These are phyloP conservation scores for Trichosporon coremiiforme DNA, from an alignment of 1,284 basidiomycete species.

Conservation along the genomic window DNA sequence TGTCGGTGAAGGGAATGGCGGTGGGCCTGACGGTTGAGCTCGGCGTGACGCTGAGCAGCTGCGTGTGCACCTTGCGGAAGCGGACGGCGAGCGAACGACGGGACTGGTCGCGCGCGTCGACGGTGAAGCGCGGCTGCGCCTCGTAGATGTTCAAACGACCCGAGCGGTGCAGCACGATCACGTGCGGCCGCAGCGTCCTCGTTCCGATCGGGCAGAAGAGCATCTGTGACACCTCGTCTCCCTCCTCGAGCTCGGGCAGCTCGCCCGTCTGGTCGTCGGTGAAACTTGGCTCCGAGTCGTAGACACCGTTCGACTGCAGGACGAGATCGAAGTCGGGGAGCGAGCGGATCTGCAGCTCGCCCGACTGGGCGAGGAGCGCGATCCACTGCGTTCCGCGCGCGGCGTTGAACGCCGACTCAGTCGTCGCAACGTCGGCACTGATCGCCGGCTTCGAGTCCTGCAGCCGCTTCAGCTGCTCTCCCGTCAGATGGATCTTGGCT, in stretches of 20 bases:
- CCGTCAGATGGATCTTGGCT: constrained; percentile 43
- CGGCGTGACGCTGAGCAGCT: constrained; percentile 59
- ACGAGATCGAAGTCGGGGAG: constrained; percentile 53
- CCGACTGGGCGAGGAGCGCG: constrained; percentile 38
- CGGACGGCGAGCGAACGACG: constrained; percentile 65
- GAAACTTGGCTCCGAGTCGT: constrained; percentile 55
- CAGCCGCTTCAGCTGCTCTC: constrained; percentile 57
- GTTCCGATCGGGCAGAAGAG: constrained; percentile 45
- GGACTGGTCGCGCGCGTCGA: constrained; percentile 57
- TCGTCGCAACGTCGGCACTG: constrained; percentile 61
- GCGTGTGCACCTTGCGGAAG: constrained; percentile 69
- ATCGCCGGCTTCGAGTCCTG: constrained; percentile 78
- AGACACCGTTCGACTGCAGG: constrained; percentile 50
- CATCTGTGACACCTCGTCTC: constrained; percentile 52
- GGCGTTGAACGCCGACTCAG: constrained; percentile 47
- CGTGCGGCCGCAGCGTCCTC: constrained; percentile 61
- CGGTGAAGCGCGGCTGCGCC: constrained; percentile 60
- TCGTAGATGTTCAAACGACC: constrained; percentile 81
- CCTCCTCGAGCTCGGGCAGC: constrained; percentile 37
- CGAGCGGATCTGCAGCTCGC: constrained; percentile 53
- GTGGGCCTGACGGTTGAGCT: constrained; percentile 42
- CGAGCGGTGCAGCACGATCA: constrained; percentile 77
- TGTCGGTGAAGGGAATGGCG: constrained; percentile 49
- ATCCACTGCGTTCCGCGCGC: constrained; percentile 53
- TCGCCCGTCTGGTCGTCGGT: constrained; percentile 43